Conservation (phyloP, 495 filamentous ascomycete genomes). For the Talaromyces liani region DNA sequence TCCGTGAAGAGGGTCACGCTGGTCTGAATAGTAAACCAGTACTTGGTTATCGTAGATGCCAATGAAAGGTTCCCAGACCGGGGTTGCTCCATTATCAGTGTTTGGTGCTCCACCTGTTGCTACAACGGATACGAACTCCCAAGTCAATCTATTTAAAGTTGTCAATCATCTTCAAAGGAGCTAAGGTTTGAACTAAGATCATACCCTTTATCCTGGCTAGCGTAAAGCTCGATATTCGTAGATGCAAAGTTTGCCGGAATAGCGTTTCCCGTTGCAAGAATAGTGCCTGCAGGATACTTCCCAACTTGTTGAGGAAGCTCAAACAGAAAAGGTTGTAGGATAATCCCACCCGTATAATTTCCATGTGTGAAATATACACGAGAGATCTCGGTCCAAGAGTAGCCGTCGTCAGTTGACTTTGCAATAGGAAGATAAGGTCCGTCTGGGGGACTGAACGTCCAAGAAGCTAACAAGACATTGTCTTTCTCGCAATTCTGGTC, state of each 20-base stretch:
- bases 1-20: constrained; percentile 50
- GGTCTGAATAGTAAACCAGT: constrained; percentile 56
- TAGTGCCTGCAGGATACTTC: constrained; percentile 42
- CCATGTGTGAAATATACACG: constrained; percentile 47
- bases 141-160: constrained; percentile 23
- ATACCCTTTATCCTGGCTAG: constrained; percentile 41
- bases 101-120: constrained; percentile 46
- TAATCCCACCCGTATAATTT: constrained; percentile 43
- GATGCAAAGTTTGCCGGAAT: constrained; percentile 45
- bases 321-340: constrained; percentile 52
- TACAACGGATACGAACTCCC: constrained; percentile 51
- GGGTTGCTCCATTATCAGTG: constrained; percentile 48
- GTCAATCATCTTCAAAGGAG: no score
- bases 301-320: constrained; percentile 46
- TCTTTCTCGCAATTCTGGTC: neutral
- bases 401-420: constrained; percentile 44
- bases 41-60: constrained; percentile 39
- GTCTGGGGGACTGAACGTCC: neutral
- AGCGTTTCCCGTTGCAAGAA: constrained; percentile 48
- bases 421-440: constrained; percentile 45
- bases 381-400: constrained; percentile 46
- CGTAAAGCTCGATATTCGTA: constrained; percentile 59
- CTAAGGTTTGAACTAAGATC: no score
- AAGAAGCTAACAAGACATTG: neutral
- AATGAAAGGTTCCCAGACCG: constrained; percentile 59